Evolutionary conservation across 2,329 filamentous ascomycete genomes (phyloP), one percentile per base, ranked within the genome.

Genomic region (Xylaria hypoxylon): DNA sequence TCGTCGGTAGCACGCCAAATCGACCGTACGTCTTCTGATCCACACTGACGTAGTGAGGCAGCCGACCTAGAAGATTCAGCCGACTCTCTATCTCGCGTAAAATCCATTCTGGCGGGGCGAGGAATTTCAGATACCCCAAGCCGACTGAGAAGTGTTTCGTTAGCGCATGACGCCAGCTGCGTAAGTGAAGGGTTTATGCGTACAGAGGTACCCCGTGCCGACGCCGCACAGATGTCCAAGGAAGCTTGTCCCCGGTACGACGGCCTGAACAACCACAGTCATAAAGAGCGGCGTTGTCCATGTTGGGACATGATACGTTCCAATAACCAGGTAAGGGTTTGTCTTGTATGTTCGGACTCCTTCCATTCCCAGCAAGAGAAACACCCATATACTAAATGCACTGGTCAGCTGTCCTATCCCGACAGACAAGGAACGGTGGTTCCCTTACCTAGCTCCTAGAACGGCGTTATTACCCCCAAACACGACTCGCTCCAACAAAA

Each of bases 21-120:
- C 95, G 87, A 7, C 95, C 95, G 75, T 95, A 97, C 5, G 93
- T 97, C 85, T 97, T 97, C 80, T 97, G 94, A 76, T 98, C 95
- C 17, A 97, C 90, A 63, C 92, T 96, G 53, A 98, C 91, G 75
- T 97, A 98, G 80, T 97, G 93, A 50, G 95, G 95, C 28, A 98
- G 81, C 65, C 93, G 86, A 22, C 89, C 92, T 24, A 97, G 84
- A 10, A 98, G 84, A 75, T 97, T 96, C 66, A 98, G 82, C 77
- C 95, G 96, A 19, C 87, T 88, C 80, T 99, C 96, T 62, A 97
- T 86, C 89, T 92, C 98, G 70, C 94, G 87, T 62, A 98, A 83
- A 31, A 91, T 87, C 86, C 91, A 92, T 80, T 98, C 96, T 1
- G 93, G 94, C 24, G 96, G 96, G 17, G 93, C 92, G 45, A 98